Percentiles rank a stretch among this genome's conserved stretches.
Evolutionary conservation across 495 filamentous ascomycete species (phyloP).

Genomic region (Evansstolkia leycettana): DNA sequence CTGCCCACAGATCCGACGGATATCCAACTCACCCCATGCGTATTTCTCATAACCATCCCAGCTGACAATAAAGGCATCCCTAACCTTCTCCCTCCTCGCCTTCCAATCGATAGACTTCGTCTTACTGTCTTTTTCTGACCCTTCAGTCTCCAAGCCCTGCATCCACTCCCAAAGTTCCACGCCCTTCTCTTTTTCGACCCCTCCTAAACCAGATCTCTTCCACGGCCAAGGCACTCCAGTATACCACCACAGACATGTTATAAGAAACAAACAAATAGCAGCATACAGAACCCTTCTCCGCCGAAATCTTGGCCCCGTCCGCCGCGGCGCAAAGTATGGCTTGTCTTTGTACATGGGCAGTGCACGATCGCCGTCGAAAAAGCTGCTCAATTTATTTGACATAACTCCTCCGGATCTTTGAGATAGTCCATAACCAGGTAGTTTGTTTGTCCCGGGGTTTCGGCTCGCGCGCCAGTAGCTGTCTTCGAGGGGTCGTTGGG

Average conservation of each 20-base stretch:
- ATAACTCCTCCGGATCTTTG: constrained; percentile 19
- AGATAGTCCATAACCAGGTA: constrained; percentile 29
- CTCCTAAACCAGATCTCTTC: constrained; percentile 18
- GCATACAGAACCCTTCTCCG: constrained; percentile 17
- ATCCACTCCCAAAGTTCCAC: constrained; percentile 31
- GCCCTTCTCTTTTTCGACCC: constrained; percentile 12
- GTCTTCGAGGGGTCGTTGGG: constrained; percentile 57
- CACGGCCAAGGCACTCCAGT: constrained; percentile 44
- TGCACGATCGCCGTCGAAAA: constrained; percentile 44
- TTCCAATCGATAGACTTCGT: constrained; percentile 46
- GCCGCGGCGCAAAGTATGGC: constrained; percentile 50
- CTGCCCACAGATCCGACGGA: too few species aligned
- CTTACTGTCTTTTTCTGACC: constrained; percentile 7
- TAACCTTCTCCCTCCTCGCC: constrained; percentile 69
- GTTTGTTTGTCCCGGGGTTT: constrained; percentile 18
- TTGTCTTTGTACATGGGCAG: constrained; percentile 99
- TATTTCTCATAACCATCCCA: constrained; percentile 89
- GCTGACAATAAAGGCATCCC: constrained; percentile 76
- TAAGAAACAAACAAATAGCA: constrained; percentile 18
- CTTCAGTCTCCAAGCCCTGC: constrained; percentile 19
- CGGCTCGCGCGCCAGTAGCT: constrained; percentile 50
- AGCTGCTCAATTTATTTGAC: constrained; percentile 33
- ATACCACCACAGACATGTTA: constrained; percentile 35
- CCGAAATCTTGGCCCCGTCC: constrained; percentile 23
- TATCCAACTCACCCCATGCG: constrained; percentile 68